Evolutionary conservation across 768 basidiomycete genomes (phyloP).

Genomic region (Boletus insuetus): DNA sequence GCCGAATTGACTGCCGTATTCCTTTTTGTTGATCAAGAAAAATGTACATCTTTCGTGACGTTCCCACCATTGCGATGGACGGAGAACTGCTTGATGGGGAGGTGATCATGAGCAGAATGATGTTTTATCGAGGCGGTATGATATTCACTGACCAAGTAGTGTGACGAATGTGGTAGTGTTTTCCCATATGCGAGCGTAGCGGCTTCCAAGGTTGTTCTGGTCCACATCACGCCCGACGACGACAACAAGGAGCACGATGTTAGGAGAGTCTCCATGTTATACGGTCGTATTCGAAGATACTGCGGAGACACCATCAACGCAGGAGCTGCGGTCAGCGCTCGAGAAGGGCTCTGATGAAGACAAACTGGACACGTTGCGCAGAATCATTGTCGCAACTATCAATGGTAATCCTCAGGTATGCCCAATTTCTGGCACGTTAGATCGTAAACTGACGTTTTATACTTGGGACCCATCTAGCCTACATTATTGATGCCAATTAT

Average conservation of each 20-base stretch:
- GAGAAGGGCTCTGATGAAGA: slow-evolving; percentile 97
- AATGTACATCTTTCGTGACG: too few species aligned
- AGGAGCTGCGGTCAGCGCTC: slow-evolving; percentile 77
- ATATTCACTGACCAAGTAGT: neutral
- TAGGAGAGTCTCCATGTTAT: slow-evolving; percentile 68
- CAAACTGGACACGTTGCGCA: slow-evolving; percentile 93
- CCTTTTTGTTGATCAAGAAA: too few species aligned
- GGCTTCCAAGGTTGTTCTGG: neutral
- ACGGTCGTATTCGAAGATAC: slow-evolving; percentile 75
- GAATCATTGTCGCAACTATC: slow-evolving; percentile 89
- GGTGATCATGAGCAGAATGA: too few species aligned
- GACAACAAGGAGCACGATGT: slow-evolving; percentile 20
- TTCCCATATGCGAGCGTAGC: slow-evolving; percentile 3
- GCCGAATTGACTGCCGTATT: too few species aligned
- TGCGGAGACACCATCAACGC: slow-evolving; percentile 71
- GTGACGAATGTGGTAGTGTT: slow-evolving; percentile 2
- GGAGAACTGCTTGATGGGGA: too few species aligned
- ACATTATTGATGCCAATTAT: slow-evolving; percentile 95
- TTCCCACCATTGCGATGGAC: too few species aligned
- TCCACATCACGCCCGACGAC: slow-evolving; percentile 11
- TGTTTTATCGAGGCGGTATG: too few species aligned
- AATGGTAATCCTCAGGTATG: slow-evolving; percentile 88
- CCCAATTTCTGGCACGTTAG: neutral
- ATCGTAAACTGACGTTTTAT: neutral
- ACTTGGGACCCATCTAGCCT: slow-evolving; percentile 49